phyloP scores from a whole-genome alignment of 179 eudicot genomes.

The Nepenthes alata region DNA sequence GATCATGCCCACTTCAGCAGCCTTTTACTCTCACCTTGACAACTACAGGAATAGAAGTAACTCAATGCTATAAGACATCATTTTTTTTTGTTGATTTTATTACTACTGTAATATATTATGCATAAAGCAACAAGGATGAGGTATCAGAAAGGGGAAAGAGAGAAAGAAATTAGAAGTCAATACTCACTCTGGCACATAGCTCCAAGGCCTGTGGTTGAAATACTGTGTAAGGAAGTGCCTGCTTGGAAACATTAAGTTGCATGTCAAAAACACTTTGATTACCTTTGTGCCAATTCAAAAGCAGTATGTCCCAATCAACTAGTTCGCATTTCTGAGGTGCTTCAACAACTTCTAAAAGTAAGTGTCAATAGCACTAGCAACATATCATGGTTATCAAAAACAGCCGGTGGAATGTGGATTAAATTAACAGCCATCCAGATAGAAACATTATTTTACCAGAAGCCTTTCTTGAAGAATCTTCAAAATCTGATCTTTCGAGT shows the following conservation, averaged over 20 bases:
- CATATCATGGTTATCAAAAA: no score
- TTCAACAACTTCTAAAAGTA: no score
- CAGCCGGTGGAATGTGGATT: not conserved
- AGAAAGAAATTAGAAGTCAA: not conserved
- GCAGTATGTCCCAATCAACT: no score
- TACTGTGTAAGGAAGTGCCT: constrained; percentile 56
- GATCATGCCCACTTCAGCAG: no score
- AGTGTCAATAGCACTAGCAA: not conserved
- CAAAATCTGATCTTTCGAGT: constrained; percentile 85
- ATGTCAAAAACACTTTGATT: constrained; percentile 3
- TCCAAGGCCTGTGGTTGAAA: constrained; percentile 90
- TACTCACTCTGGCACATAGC: constrained; percentile 90
- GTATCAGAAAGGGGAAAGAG: not conserved
- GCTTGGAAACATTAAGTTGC: constrained; percentile 7
- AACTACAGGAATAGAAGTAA: no score
- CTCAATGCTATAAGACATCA: no score
- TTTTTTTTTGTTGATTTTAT: no score
- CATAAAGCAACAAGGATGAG: not conserved
- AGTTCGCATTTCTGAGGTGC: no score
- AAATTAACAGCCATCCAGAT: constrained; percentile 1
- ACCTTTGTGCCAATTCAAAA: not conserved
- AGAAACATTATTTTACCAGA: constrained; percentile 29
- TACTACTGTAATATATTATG: no score
- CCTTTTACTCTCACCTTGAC: no score
- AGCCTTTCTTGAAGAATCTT: constrained; percentile 62